Evolutionary conservation across 2,329 filamentous ascomycete genomes (phyloP), one percentile per base, ranked within the genome.

Genomic region (Phialophora verrucosa): DNA sequence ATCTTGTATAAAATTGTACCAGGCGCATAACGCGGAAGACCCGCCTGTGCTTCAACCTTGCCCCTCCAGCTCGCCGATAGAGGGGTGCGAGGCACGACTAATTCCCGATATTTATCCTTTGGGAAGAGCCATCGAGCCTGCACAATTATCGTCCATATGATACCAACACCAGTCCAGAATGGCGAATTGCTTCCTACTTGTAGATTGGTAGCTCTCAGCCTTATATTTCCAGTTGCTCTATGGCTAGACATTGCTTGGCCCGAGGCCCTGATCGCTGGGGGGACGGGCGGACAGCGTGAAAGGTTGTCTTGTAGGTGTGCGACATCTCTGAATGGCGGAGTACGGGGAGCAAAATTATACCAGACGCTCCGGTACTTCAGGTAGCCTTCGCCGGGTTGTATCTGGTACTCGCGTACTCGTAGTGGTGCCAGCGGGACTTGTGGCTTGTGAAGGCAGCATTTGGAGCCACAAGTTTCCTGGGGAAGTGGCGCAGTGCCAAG

Each of bases 401-500:
- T 1, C 38, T n/a, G 38, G 14, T 42, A 42, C 38, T 44, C 6
- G 17, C 2, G 6, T 17, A 44, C 6, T n/a, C 2, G 6, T 17
- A 44, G 17, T n/a, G 38, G 38, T 44, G 38, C 14, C 4, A 8
- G 14, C 38, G 14, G 38, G 8, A 8, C 14, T 17, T 55, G 53
- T 31, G 53, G 29, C 53, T 55, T 31, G 11, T 31, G 17, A 53
- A 14, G 17, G 44, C 44, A n/a, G 2, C 17, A 54, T 32, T 17
- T 20, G 25, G 53, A 29, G 53, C 27, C 29, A 23, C n/a, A 32
- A 8, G 25, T 14, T 55, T 35, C 17, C 29, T 4, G 53, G 53
- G 29, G 29, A 55, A 55, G 53, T 55, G 53, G 53, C 53, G 53
- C 29, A 55, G 29, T 32, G 53, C 53, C 53, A 55, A 55, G 53